These are phyloP conservation scores for Beauveria caledonica DNA, from an alignment of 2,329 filamentous ascomycete species.

Conservation along the genomic window DNA sequence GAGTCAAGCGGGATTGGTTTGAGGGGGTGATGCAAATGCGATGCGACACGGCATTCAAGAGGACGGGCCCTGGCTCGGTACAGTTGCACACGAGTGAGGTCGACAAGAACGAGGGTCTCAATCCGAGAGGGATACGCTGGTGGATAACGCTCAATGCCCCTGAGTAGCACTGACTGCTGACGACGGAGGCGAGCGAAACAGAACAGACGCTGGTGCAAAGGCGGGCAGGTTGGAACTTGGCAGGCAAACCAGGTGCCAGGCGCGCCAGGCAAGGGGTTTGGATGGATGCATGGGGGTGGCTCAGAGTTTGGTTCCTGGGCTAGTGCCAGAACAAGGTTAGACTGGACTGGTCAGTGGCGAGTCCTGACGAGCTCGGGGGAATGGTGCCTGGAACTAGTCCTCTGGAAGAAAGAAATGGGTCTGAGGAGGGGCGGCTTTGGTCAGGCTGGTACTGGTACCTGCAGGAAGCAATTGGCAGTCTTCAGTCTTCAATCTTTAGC, in stretches of 20 bases:
- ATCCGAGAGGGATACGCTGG: no score
- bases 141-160: background rate
- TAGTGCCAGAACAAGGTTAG: conserved; percentile 2
- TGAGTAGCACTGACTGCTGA: background rate
- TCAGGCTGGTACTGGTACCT: background rate
- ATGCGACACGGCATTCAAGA: background rate
- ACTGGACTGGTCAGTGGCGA: no score
- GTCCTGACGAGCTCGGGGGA: background rate
- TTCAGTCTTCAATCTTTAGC: background rate
- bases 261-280: background rate
- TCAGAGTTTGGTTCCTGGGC: conserved; percentile 8
- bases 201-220: background rate
- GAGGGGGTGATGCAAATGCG: background rate
- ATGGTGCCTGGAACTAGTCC: conserved; percentile 9
- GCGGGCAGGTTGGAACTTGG: background rate
- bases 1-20: background rate
- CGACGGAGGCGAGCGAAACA: background rate
- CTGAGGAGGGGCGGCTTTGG: background rate
- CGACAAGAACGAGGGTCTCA: no score
- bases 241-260: no score
- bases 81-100: background rate
- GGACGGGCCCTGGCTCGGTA: background rate
- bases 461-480: background rate
- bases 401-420: background rate
- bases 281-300: background rate